Evolutionary conservation across 1,284 basidiomycete genomes (phyloP), one percentile per base, ranked within the genome.

Genomic region (Takashimella tepidaria): DNA sequence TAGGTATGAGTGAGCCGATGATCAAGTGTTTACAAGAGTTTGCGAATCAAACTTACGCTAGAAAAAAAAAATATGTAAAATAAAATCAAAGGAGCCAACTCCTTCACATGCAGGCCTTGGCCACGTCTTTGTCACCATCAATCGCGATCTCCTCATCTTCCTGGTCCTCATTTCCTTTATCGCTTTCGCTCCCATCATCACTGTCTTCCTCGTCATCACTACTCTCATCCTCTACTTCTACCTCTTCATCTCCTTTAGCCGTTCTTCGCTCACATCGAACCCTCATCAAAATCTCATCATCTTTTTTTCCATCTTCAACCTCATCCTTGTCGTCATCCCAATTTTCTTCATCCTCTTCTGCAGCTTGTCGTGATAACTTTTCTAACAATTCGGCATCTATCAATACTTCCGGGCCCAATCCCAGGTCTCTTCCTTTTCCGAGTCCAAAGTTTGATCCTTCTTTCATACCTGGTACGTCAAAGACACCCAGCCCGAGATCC

Each of bases 401-500:
- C 41, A 54, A 51, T 5, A 69, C 50, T 10, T 63, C 60, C 0
- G 69, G 69, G 5, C 66, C 66, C 20, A 69, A 43, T 37, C 10
- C 31, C 47, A 61, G 58, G 3, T 54, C 61, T 19, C 49, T 58
- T 5, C 58, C 19, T 5, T 55, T 54, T n/a, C 56, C 23, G 5
- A 51, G 52, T 5, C 16, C 42, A 43, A 20, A 42, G 21, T 5
- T 22, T 11, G 24, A 24, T 4, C 59, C 63, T n/a, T n/a, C n/a
- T n/a, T n/a, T n/a, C n/a, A n/a, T n/a, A n/a, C n/a, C n/a, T 13
- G 56, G 47, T 2, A 67, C 68, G 37, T 72, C 69, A 43, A 68
- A 72, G 10, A 74, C 69, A 12, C 72, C 72, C 22, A 74, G 47
- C 16, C 66, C 67, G 5, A 74, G 59, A 49, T 74, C 70, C 67